A percentile compares a stretch with the other conserved stretches of the same genome.
phyloP scores from a whole-genome alignment of 2,329 filamentous ascomycete species.

The Aspergillus felis region DNA sequence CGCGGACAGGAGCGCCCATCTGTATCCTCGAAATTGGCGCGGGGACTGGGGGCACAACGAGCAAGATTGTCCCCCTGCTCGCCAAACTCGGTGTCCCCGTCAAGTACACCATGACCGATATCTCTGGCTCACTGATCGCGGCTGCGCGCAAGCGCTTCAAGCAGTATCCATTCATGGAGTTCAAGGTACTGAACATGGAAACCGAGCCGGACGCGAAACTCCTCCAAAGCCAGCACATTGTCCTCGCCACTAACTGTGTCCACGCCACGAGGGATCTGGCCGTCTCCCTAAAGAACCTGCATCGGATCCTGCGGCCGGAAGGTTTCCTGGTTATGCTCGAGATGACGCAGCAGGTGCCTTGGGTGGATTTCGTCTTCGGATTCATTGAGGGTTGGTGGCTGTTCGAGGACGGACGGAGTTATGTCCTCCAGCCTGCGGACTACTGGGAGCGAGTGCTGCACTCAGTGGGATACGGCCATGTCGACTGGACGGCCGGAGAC shows the following conservation, averaged over 20 bases:
- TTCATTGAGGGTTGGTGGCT: constrained; percentile 36
- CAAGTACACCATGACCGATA: constrained; percentile 38
- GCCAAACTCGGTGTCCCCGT: constrained; percentile 21
- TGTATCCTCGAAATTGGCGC: constrained; percentile 39
- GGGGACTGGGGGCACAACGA: constrained; percentile 36
- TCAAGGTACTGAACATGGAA: constrained; percentile 24
- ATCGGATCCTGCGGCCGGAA: constrained; percentile 22
- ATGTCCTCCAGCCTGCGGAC: constrained; percentile 14
- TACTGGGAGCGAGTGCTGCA: constrained; percentile 23
- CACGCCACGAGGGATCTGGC: constrained; percentile 29
- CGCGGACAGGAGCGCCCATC: constrained; percentile 23
- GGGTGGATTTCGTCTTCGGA: constrained; percentile 31
- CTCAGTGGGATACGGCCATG: constrained; percentile 24
- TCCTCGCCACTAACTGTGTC: constrained; percentile 30
- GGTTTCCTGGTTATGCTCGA: constrained; percentile 29
- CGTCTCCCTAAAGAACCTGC: constrained; percentile 20
- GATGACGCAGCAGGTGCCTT: constrained; percentile 23
- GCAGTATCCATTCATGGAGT: constrained; percentile 21
- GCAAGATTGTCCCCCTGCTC: constrained; percentile 22
- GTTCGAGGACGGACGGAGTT: constrained; percentile 30
- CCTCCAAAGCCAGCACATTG: constrained; percentile 20
- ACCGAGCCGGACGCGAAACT: constrained; percentile 13
- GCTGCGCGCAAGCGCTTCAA: constrained; percentile 25
- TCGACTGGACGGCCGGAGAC: constrained; percentile 29
- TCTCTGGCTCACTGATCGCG: constrained; percentile 31